Evolutionary conservation across 192 early-diverging fungal genomes (phyloP).

Genomic region (Mortierella alpina): DNA sequence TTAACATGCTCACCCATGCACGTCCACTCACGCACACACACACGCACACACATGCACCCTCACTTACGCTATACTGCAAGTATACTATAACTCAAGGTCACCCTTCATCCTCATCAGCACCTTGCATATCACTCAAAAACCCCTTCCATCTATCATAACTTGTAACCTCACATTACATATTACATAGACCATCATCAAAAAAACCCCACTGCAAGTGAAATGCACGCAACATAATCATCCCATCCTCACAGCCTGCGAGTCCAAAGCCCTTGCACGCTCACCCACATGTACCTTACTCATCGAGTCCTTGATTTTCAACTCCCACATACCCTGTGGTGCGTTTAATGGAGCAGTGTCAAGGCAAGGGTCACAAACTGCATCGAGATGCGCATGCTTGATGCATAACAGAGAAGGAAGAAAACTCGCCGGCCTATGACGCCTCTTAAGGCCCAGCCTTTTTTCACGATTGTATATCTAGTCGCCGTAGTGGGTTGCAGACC

Average conservation of each 20-base stretch:
- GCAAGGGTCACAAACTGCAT: too few relatives aligned
- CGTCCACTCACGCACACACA: not conserved
- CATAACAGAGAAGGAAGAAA: too few relatives aligned
- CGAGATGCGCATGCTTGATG: too few relatives aligned
- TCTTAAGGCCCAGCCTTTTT: too few relatives aligned
- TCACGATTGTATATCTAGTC: too few relatives aligned
- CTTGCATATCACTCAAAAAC: not conserved
- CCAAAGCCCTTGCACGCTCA: not conserved
- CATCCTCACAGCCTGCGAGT: not conserved
- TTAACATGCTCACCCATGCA: not conserved
- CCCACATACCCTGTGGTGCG: too few relatives aligned
- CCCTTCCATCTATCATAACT: not conserved
- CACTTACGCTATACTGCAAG: not conserved
- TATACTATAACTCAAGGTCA: too few relatives aligned
- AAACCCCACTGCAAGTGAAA: not conserved
- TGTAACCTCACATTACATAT: not conserved
- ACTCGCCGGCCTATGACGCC: too few relatives aligned
- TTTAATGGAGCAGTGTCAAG: too few relatives aligned
- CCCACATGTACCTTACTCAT: not conserved
- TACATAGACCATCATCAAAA: not conserved
- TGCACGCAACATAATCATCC: slow-evolving; percentile 1
- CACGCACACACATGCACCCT: not conserved
- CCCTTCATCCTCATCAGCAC: not conserved
- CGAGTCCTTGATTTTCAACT: too few relatives aligned
- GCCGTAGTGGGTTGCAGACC: too few relatives aligned